Percentiles rank a stretch among this genome's conserved stretches.
phyloP scores from a whole-genome alignment of 768 basidiomycete genomes.

The Neoboletus subvelutipes region DNA sequence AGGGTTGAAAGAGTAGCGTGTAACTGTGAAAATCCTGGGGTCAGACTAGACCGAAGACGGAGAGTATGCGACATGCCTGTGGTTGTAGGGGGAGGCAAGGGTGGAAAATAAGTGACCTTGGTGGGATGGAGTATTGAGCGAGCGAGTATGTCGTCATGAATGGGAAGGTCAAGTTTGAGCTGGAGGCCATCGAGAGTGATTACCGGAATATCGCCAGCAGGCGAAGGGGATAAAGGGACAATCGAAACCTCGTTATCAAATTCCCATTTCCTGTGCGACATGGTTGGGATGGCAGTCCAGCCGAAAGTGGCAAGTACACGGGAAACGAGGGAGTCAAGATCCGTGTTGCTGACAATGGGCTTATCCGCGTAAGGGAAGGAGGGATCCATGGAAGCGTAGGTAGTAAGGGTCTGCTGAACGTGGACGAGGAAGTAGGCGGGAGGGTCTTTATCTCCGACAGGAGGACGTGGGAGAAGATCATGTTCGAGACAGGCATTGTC shows the following conservation, averaged over 20 bases:
- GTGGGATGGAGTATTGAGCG: slow-evolving; percentile 26
- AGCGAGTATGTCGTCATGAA: slow-evolving; percentile 25
- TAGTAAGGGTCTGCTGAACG: slow-evolving; percentile 47
- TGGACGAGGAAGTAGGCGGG: slow-evolving; percentile 35
- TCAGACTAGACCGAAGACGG: not conserved
- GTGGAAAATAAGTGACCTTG: slow-evolving; percentile 27
- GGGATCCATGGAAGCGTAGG: slow-evolving; percentile 43
- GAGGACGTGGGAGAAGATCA: slow-evolving; percentile 33
- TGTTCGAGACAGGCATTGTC: slow-evolving; percentile 15
- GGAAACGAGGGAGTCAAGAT: slow-evolving; percentile 46
- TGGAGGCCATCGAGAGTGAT: slow-evolving; percentile 21
- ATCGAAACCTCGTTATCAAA: slow-evolving; percentile 29
- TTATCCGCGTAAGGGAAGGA: slow-evolving; percentile 28
- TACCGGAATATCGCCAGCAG: not conserved
- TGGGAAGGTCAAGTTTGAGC: slow-evolving; percentile 28
- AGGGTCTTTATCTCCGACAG: slow-evolving; percentile 29
- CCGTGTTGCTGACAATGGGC: slow-evolving; percentile 16
- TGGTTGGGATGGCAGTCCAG: slow-evolving; percentile 32
- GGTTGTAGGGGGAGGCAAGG: slow-evolving; percentile 11
- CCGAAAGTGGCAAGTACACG: slow-evolving; percentile 43
- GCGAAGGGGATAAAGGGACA: slow-evolving; percentile 14
- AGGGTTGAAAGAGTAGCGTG: slow-evolving; percentile 7
- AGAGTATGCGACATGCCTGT: slow-evolving; percentile 16
- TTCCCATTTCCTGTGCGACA: slow-evolving; percentile 26
- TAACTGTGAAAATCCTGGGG: slow-evolving; percentile 2